phyloP scores from a whole-genome alignment of 495 filamentous ascomycete genomes.

The Tuber microsphaerosporum region DNA sequence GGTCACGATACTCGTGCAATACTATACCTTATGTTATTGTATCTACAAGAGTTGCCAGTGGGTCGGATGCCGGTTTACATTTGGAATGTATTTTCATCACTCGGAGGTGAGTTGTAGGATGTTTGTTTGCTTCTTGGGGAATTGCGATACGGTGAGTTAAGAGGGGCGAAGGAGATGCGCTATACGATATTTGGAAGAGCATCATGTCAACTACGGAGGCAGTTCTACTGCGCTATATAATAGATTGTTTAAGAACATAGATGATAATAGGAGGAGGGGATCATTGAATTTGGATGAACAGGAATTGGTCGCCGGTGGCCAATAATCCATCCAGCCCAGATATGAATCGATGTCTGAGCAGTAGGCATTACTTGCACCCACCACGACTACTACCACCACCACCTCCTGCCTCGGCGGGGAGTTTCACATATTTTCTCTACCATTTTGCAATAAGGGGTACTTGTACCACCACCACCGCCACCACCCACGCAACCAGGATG shows the following conservation, averaged over 20 bases:
- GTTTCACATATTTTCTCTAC: neutral
- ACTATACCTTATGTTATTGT: neutral
- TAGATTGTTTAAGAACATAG: neutral
- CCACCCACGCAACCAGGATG: neutral
- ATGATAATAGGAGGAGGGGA: too few relatives aligned
- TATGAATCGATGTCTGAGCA: neutral
- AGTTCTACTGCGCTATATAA: neutral
- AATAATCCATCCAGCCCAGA: neutral
- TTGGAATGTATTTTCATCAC: neutral
- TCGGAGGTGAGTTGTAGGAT: neutral
- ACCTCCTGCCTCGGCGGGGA: neutral
- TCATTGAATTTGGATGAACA: neutral
- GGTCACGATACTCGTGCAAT: neutral
- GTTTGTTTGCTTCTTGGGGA: neutral
- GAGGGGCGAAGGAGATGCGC: neutral
- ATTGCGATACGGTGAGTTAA: neutral
- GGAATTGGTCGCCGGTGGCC: neutral
- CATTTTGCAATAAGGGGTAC: constrained; percentile 1
- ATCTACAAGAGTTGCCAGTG: neutral
- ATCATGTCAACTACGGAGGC: neutral
- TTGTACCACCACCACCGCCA: neutral
- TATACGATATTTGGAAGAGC: neutral
- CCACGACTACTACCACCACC: neutral
- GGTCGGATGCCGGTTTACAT: neutral
- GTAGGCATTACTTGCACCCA: neutral